Base-by-base conservation (phyloP, 2,329 filamentous ascomycete species). In the Sordariomycetes sp. region DNA sequence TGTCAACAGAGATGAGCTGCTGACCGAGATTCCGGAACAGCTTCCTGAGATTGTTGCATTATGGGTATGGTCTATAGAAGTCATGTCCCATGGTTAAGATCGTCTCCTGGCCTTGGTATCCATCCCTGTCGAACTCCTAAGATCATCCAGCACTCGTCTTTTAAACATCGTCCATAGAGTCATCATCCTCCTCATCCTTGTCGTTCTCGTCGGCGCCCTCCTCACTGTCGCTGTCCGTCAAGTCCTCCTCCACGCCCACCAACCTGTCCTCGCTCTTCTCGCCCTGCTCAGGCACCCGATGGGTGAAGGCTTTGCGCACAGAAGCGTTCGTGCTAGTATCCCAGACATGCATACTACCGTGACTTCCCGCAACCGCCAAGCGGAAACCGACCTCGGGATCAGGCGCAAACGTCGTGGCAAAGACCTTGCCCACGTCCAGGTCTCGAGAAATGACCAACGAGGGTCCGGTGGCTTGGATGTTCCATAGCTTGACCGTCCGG, bases 401-500 rank as follows among this genome's bases (percentile, higher is more conserved):
- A 1, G 92, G 90, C 4, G 84, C 92, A 57, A 96, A 98, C 6
- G 73, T 75, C 3, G 88, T 83, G 9, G 86, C 86, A 60, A 98
- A 98, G 24, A 98, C 83, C 61, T 90, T 93, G 39, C 92, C 92
- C 14, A 98, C 85, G 35, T 93, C 92, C 30, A 96, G 66, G 57
- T 96, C 90, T 45, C 92, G 79, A 18, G 85, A 84, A 5, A 93
- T 85, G 2, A 98, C 86, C 75, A 98, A 84, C 40, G 79, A 84
- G 2, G 92, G 92, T 3, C 86, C 87, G 26, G 75, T 74, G 10
- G 81, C 59, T 46, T 82, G 74, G 37, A 95, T 78, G 60, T 94
- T 94, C 92, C 92, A 98, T 37, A 98, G 70, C 70, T 98, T 98
- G 48, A 96, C 87, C 6, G 82, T 85, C 66, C 86, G 90, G 67